These are phyloP conservation scores for Triticum timopheevii DNA, from an alignment of 176 grass and related monocot genomes.

Conservation along the genomic window DNA sequence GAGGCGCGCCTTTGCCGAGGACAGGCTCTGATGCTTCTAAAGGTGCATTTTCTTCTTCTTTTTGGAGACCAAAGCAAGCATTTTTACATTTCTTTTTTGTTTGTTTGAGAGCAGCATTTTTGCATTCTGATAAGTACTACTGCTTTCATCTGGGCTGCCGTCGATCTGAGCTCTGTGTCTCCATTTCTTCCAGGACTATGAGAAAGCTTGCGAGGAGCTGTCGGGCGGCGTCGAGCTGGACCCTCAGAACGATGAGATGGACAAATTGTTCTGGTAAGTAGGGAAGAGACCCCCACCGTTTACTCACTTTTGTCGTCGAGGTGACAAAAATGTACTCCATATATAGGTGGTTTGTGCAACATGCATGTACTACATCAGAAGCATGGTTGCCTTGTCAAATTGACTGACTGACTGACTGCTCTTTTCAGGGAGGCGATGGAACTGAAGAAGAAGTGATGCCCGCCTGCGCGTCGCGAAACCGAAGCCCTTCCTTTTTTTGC, in stretches of 20 bases:
- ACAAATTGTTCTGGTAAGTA: conserved; percentile 3
- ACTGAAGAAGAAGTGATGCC: not conserved
- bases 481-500: not conserved
- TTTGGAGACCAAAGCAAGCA: too few species aligned
- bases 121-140: not conserved
- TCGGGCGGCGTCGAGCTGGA: not conserved
- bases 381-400: not conserved
- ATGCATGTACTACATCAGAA: not conserved
- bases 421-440: conserved; percentile 15
- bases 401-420: not conserved
- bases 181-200: not conserved
- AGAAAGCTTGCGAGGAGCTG: not conserved
- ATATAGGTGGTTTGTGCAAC: not conserved
- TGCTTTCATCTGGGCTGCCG: too few species aligned
- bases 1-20: conserved; percentile 37
- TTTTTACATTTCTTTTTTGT: too few species aligned
- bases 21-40: conserved; percentile 32
- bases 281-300: not conserved
- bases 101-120: too few species aligned
- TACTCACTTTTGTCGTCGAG: not conserved
- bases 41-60: not conserved
- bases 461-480: not conserved
- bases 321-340: not conserved
- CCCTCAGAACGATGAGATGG: conserved; percentile 9
- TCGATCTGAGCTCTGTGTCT: not conserved